Percentiles rank a stretch among this genome's conserved stretches.
Evolutionary conservation across 176 grass and related monocot genomes (phyloP).

Genomic region (Eragrostis nindensis): DNA sequence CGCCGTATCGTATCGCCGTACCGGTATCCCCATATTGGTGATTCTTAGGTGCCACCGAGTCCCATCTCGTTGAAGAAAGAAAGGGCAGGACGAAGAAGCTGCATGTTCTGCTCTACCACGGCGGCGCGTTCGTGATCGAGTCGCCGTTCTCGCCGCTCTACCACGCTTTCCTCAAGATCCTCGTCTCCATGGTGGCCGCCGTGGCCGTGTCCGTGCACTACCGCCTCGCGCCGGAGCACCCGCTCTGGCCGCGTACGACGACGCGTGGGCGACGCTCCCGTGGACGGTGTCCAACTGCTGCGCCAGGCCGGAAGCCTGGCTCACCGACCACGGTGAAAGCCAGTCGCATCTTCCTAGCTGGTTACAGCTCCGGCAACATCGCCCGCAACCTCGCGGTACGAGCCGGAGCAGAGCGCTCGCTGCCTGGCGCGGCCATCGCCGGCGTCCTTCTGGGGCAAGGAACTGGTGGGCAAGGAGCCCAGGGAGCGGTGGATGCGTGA

Average conservation of each 20-base stretch:
- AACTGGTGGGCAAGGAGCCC: slow-evolving; percentile 39
- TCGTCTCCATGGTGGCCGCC: slow-evolving; percentile 44
- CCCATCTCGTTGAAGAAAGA: too few species aligned
- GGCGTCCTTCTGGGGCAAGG: slow-evolving; percentile 71
- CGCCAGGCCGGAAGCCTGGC: slow-evolving; percentile 45
- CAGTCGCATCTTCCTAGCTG: slow-evolving; percentile 54
- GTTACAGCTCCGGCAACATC: slow-evolving; percentile 67
- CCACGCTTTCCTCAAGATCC: slow-evolving; percentile 45
- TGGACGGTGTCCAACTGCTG: slow-evolving; percentile 51
- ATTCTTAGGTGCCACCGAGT: too few species aligned
- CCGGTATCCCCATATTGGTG: too few species aligned
- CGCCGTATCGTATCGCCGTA: too few species aligned
- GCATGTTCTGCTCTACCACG: slow-evolving; percentile 59
- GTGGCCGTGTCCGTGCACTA: slow-evolving; percentile 67
- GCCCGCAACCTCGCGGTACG: slow-evolving; percentile 62
- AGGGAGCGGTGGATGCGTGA: slow-evolving; percentile 36
- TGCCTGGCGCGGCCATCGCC: slow-evolving; percentile 38
- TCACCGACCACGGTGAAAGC: slow-evolving; percentile 60
- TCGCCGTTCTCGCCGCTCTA: slow-evolving; percentile 67
- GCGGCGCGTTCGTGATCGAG: slow-evolving; percentile 65
- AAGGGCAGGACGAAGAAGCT: too few species aligned
- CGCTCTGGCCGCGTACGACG: too few species aligned
- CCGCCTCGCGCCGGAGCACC: too few species aligned
- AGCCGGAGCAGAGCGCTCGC: slow-evolving; percentile 29
- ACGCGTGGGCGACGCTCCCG: too few species aligned